Percentiles rank a stretch among this genome's conserved stretches.
Conservation (phyloP, 371 early-diverging fungal species). For the Synchytrium microbalum region DNA sequence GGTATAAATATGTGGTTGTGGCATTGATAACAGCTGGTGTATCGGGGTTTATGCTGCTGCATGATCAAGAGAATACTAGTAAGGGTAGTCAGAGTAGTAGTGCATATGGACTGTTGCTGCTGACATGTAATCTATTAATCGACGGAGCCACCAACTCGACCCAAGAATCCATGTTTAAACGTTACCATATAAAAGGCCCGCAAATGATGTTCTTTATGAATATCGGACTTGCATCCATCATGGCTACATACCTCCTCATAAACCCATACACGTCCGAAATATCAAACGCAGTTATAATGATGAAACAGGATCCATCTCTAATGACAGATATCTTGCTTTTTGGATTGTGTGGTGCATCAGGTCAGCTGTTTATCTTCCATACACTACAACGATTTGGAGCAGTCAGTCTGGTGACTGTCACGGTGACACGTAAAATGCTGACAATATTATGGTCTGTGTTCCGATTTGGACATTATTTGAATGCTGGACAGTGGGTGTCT, state of each 20-base stretch:
- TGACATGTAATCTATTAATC: slow-evolving; percentile 74
- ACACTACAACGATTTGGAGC: slow-evolving; percentile 89
- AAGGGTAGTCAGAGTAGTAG: slow-evolving; percentile 18
- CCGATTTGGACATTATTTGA: slow-evolving; percentile 73
- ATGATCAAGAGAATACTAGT: slow-evolving; percentile 38
- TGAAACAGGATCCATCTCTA: slow-evolving; percentile 64
- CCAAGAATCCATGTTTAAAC: slow-evolving; percentile 88
- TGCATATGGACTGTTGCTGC: slow-evolving; percentile 74
- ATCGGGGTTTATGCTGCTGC: slow-evolving; percentile 85
- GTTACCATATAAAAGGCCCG: slow-evolving; percentile 67
- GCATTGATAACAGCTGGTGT: slow-evolving; percentile 82
- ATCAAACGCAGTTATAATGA: slow-evolving; percentile 67
- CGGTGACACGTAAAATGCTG: slow-evolving; percentile 94
- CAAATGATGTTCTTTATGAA: slow-evolving; percentile 99
- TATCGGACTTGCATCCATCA: slow-evolving; percentile 61
- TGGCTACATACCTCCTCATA: slow-evolving; percentile 61
- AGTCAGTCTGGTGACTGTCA: slow-evolving; percentile 84
- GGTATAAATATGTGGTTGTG: slow-evolving; percentile 79
- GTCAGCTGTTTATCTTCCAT: slow-evolving; percentile 97
- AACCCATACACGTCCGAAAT: slow-evolving; percentile 60
- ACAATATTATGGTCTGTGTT: slow-evolving; percentile 87
- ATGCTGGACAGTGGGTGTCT: slow-evolving; percentile 76
- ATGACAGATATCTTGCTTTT: slow-evolving; percentile 77
- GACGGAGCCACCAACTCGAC: slow-evolving; percentile 97
- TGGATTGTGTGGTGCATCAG: slow-evolving; percentile 85